Evolutionary conservation across 208 protist species (phyloP).

Genomic region (Endotrypanum monterogeii): DNA sequence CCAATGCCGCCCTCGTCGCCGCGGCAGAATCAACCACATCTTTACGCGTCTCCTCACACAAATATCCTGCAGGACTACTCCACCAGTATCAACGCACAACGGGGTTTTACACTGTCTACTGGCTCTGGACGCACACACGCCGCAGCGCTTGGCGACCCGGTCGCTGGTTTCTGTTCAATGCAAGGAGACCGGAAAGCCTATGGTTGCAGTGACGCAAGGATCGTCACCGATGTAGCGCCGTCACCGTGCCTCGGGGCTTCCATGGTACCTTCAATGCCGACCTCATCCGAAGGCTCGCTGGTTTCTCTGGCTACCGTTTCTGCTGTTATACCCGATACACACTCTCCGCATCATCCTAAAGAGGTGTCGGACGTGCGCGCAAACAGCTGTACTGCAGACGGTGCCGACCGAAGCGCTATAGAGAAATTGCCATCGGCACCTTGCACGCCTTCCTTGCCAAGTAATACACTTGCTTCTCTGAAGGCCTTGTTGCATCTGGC

Average conservation of each 20-base stretch:
- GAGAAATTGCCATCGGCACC: neutral
- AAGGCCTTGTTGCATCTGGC: neutral
- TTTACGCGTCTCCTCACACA: neutral
- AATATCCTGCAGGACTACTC: constrained; percentile 9
- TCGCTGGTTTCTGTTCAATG: neutral
- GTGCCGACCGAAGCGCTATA: neutral
- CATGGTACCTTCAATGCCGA: neutral
- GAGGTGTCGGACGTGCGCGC: neutral
- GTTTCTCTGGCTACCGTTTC: neutral
- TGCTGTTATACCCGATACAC: neutral
- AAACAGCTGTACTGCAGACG: neutral
- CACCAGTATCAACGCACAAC: constrained; percentile 12
- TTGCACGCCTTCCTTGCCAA: neutral
- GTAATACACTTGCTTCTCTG: neutral
- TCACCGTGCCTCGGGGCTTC: neutral
- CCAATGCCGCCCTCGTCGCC: constrained; percentile 13
- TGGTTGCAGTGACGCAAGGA: neutral
- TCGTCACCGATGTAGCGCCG: neutral
- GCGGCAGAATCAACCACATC: neutral
- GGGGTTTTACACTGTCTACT: neutral
- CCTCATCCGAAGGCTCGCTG: constrained; percentile 3
- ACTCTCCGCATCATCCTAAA: neutral
- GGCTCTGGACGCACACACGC: neutral
- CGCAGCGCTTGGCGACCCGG: neutral
- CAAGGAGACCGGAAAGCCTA: neutral